Evolutionary conservation across 176 grass and related monocot species (phyloP).

Genomic region (Lolium rigidum): DNA sequence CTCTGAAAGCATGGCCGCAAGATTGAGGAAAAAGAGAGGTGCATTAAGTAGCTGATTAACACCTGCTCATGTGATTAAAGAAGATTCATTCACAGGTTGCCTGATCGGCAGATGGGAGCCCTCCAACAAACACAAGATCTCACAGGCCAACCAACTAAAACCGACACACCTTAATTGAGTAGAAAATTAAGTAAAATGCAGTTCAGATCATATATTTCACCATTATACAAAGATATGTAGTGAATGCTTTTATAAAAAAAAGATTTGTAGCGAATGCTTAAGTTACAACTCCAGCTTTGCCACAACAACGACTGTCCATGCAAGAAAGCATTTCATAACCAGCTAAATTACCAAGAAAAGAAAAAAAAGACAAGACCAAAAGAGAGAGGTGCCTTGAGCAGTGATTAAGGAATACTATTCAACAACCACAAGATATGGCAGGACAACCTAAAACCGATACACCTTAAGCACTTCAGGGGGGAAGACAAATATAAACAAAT

Average conservation of each 20-base stretch:
- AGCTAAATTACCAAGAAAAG: too few relatives aligned
- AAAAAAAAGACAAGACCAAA: too few relatives aligned
- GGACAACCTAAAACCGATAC: too few relatives aligned
- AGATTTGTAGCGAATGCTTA: too few relatives aligned
- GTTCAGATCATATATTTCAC: too few relatives aligned
- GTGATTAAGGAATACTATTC: too few relatives aligned
- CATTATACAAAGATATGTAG: too few relatives aligned
- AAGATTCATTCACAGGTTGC: neutral
- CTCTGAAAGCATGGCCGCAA: neutral
- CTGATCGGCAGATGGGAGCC: conserved; percentile 20
- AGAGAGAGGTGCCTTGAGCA: too few relatives aligned
- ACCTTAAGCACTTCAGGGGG: neutral
- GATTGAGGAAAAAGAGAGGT: neutral
- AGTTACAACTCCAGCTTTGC: too few relatives aligned
- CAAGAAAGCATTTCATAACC: neutral
- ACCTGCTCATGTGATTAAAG: neutral
- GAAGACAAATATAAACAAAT: neutral
- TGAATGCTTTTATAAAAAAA: too few relatives aligned
- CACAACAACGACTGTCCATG: neutral
- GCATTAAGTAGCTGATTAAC: neutral
- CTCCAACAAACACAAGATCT: conserved; percentile 35
- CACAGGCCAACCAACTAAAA: neutral
- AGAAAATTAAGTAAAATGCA: too few relatives aligned
- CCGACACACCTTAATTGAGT: neutral
- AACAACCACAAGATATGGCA: too few relatives aligned